A percentile compares a stretch with the other conserved stretches of the same genome.
These are phyloP conservation scores for Scedosporium apiospermum DNA, from an alignment of 2,329 filamentous ascomycete genomes.

Conservation along the genomic window DNA sequence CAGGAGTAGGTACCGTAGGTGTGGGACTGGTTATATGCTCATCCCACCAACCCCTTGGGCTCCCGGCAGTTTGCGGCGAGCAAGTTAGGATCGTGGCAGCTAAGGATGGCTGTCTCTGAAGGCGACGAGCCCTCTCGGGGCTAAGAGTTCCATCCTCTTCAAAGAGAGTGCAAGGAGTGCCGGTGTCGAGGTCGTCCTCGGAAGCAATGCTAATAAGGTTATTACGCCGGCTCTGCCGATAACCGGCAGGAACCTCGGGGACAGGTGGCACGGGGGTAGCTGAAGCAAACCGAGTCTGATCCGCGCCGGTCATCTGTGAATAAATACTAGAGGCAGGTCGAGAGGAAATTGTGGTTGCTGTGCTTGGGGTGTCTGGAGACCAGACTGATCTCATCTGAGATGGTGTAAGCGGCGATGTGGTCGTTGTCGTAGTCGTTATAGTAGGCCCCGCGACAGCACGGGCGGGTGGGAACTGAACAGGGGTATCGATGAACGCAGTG, in stretches of 20 bases:
- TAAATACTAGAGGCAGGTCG: conserved; percentile 50
- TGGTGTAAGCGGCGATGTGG: conserved; percentile 12
- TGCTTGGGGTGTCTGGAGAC: conserved; percentile 53
- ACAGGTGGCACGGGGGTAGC: conserved; percentile 42
- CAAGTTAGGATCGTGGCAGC: background rate
- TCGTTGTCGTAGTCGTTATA: conserved; percentile 11
- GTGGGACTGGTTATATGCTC: background rate
- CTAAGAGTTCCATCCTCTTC: conserved; percentile 53
- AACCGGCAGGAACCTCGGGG: conserved; percentile 42
- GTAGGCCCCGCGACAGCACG: background rate
- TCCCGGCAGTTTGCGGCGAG: background rate
- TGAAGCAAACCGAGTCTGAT: background rate
- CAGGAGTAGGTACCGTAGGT: background rate
- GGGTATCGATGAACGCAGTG: conserved; percentile 32
- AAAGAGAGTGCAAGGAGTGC: conserved; percentile 57
- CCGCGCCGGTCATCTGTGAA: conserved; percentile 34
- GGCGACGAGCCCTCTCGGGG: conserved; percentile 18
- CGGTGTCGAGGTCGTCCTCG: conserved; percentile 38
- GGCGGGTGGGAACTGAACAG: conserved; percentile 19
- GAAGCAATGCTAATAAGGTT: conserved; percentile 26
- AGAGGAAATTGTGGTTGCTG: conserved; percentile 25
- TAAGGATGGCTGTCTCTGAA: background rate
- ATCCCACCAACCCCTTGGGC: conserved; percentile 3
- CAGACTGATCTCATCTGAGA: conserved; percentile 42
- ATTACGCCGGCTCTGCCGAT: conserved; percentile 23